Conservation (phyloP, 1,284 basidiomycete species). For the Trichosporon asahii region DNA sequence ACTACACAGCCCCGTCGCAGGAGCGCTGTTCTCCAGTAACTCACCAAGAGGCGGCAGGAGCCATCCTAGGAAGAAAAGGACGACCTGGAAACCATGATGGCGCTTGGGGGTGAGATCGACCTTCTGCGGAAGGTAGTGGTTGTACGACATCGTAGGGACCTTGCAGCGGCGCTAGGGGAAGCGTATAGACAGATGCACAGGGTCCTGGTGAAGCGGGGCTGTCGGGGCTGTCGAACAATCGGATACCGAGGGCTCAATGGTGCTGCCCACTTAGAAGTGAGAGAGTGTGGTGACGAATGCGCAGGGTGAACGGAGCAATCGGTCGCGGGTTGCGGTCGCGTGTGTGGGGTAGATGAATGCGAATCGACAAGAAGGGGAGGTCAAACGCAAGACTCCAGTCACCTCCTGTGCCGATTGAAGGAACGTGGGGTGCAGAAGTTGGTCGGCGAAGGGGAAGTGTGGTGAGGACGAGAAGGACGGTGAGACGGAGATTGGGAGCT, state of each 20-base stretch:
- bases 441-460: neutral
- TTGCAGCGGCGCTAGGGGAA: neutral
- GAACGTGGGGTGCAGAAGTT: neutral
- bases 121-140: conserved; percentile 54
- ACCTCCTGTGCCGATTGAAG: neutral
- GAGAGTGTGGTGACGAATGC: neutral
- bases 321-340: neutral
- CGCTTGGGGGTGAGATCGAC: conserved; percentile 65
- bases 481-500: neutral
- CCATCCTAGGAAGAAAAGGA: conserved; percentile 78
- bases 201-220: neutral
- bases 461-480: neutral
- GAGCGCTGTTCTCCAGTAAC: conserved; percentile 31
- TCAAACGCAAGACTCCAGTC: neutral
- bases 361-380: neutral
- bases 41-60: conserved; percentile 81
- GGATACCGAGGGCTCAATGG: neutral
- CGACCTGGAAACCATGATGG: conserved; percentile 75
- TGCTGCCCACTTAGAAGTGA: neutral
- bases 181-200: neutral
- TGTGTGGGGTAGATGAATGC: neutral
- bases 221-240: neutral
- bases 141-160: conserved; percentile 21
- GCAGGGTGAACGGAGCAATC: neutral
- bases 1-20: neutral